Evolutionary conservation across 2,329 filamentous ascomycete species (phyloP), one percentile per base, ranked within the genome.

Genomic region (Erysiphe pulchra): DNA sequence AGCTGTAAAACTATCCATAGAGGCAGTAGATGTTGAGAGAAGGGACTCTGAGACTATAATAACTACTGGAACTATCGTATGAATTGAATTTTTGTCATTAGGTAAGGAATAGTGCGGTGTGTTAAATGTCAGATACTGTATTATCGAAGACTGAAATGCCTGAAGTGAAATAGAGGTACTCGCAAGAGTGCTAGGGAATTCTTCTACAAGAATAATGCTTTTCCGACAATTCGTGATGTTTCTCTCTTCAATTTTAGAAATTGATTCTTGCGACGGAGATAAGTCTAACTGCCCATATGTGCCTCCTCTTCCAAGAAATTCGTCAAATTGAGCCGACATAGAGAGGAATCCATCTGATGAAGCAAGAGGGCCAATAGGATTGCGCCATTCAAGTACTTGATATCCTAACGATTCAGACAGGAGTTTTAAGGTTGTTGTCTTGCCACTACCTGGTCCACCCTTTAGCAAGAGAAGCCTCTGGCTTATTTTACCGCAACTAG

Each of bases 41-140:
- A 92, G 65, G 0, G 84, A 92, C 60, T 98, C 90, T 0, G 90
- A 94, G 44, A 98, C 75, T 47, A 98, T 71, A 64, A 98, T 77
- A 31, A 98, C 72, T 33, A 95, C 68, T 0, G 90, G 90, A 1
- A 73, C 75, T 24, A 75, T 64, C 10, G 66, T 60, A 3, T 70
- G 66, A 31, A 50, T 42, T 17, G 51, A 44, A 31, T 53, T 49
- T 49, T 43, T 59, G 43, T 55, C 61, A 53, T 61, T 65, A 49
- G 56, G 65, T 50, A 58, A 65, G 30, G 67, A 60, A 13, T 71
- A 60, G 7, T 75, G 66, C 1, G 76, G 72, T 1, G 70, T 73
- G 52, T 76, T 75, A 12, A 73, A 65, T 8, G 79, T 75, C 44
- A 94, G 67, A 59, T 80, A 92, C 47, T 78, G 74, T 46, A 83